Percentiles rank a stretch among this genome's conserved stretches.
Evolutionary conservation across 2,329 filamentous ascomycete species (phyloP).

Genomic region (Alternaria novae-zelandiae): DNA sequence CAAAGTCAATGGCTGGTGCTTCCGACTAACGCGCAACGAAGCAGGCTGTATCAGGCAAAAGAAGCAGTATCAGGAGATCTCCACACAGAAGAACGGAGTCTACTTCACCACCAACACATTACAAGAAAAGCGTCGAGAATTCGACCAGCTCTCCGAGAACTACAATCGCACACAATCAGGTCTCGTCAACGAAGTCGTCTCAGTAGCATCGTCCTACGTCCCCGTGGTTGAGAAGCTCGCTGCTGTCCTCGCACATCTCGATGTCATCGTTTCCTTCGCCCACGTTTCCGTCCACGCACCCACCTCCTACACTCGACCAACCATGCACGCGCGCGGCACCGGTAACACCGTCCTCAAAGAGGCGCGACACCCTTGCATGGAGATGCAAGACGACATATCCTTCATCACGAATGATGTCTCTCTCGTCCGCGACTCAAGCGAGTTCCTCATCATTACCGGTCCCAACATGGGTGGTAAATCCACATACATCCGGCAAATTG

Average conservation of each 20-base stretch:
- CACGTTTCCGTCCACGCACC: constrained; percentile 94
- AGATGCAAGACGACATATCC: constrained; percentile 97
- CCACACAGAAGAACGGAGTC: constrained; percentile 98
- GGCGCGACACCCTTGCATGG: constrained; percentile 95
- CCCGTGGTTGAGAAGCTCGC: constrained; percentile 90
- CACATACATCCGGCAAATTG: constrained; percentile 96
- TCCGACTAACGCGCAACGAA: constrained; percentile 89
- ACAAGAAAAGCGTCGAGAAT: constrained; percentile 81
- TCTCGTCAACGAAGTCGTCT: constrained; percentile 89
- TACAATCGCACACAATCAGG: constrained; percentile 95
- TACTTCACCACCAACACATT: constrained; percentile 92
- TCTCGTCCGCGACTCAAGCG: constrained; percentile 76
- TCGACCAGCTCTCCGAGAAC: constrained; percentile 90
- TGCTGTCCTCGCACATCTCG: constrained; percentile 86
- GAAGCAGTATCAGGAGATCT: constrained; percentile 88
- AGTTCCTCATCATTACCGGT: constrained; percentile 95
- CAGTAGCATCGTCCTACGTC: constrained; percentile 91
- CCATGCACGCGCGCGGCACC: constrained; percentile 84
- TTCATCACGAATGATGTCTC: constrained; percentile 98
- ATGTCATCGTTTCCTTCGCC: constrained; percentile 92
- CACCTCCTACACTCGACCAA: constrained; percentile 87
- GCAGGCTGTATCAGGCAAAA: constrained; percentile 93
- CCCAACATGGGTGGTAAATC: constrained; percentile 99
- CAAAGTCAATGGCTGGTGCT: constrained; percentile 94
- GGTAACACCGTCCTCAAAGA: constrained; percentile 91